A percentile compares a stretch with the other conserved stretches of the same genome.
These are phyloP conservation scores for Casuarina equisetifolia DNA, from an alignment of 306 rosid genomes.

Conservation along the genomic window DNA sequence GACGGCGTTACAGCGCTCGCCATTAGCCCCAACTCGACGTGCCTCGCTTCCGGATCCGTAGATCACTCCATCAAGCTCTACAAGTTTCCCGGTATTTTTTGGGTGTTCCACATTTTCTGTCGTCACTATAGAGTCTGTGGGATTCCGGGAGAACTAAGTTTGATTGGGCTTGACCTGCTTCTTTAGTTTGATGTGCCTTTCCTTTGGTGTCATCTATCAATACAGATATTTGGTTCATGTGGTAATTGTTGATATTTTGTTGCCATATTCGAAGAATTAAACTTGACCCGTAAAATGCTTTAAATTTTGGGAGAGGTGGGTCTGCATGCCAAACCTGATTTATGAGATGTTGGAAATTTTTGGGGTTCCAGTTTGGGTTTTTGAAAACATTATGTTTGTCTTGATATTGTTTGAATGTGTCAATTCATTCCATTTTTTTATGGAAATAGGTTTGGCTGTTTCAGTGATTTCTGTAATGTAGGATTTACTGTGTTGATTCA, in stretches of 20 bases:
- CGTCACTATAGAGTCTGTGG: background rate
- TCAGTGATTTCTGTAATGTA: background rate
- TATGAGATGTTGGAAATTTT: background rate
- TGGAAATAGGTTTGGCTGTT: background rate
- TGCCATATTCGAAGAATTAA: background rate
- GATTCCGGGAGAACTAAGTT: background rate
- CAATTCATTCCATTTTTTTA: background rate
- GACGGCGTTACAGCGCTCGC: conserved; percentile 92
- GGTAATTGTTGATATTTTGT: background rate
- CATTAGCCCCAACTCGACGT: conserved; percentile 89
- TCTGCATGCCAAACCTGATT: background rate
- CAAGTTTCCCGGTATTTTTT: conserved; percentile 76
- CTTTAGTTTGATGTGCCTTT: background rate
- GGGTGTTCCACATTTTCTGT: background rate
- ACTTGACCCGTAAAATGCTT: background rate
- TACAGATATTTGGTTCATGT: no score
- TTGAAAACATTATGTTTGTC: background rate
- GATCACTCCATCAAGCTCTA: conserved; percentile 95
- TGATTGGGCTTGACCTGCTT: no score
- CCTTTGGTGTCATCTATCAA: background rate
- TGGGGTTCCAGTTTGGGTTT: background rate
- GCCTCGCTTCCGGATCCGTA: conserved; percentile 92
- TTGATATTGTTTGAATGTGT: background rate
- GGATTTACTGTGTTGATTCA: background rate
- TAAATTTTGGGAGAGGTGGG: background rate